Evolutionary conservation across 768 basidiomycete species (phyloP).

Genomic region (Pleurotus salmoneostramineus): DNA sequence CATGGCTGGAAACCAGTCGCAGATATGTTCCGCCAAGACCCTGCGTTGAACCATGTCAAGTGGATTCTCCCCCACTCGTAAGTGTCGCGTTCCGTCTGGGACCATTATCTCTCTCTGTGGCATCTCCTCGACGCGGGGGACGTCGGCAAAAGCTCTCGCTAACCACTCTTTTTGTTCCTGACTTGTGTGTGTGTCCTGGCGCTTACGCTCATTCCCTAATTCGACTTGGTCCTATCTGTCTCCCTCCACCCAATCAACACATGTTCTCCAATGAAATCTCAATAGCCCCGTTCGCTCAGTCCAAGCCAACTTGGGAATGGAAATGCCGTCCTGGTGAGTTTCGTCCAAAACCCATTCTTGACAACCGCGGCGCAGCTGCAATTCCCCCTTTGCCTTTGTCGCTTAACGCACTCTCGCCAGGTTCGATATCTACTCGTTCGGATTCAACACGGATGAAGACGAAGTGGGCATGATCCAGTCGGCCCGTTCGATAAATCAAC

Average conservation of each 20-base stretch:
- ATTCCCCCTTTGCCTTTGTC: background rate
- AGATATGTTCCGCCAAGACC: constrained; percentile 53
- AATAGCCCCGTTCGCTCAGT: constrained; percentile 55
- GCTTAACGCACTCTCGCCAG: constrained; percentile 28
- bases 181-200: constrained; percentile 9
- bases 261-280: background rate
- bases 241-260: background rate
- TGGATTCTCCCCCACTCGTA: constrained; percentile 88
- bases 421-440: constrained; percentile 77
- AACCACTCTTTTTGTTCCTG: constrained; percentile 5
- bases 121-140: background rate
- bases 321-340: constrained; percentile 75
- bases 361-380: background rate
- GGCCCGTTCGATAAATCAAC: constrained; percentile 52
- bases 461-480: constrained; percentile 71
- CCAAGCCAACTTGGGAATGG: constrained; percentile 69
- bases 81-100: constrained; percentile 21
- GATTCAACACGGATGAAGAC: constrained; percentile 63
- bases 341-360: constrained; percentile 1
- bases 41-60: constrained; percentile 69
- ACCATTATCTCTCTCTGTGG: background rate
- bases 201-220: background rate
- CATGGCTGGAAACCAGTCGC: constrained; percentile 77
- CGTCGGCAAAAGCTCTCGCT: background rate
- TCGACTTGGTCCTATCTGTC: constrained; percentile 2